phyloP scores from a whole-genome alignment of 345 rosid species.

The Erucastrum elatum region DNA sequence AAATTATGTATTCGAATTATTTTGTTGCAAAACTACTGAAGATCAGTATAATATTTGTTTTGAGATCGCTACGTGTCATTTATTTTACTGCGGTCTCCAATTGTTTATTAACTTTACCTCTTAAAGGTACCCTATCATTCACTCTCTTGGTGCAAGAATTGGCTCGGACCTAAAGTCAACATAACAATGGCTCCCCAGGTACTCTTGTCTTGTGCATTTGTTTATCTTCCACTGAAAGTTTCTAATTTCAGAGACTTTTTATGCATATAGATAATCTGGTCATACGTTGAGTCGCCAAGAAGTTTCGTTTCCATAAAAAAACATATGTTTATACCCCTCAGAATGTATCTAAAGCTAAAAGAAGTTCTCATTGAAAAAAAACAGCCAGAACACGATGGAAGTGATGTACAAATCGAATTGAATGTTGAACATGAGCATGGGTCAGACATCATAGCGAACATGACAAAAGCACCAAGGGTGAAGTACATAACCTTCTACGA shows the following conservation, averaged over 20 bases:
- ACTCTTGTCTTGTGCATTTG: constrained; percentile 12
- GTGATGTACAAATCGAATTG: constrained; percentile 74
- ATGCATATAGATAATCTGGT: neutral
- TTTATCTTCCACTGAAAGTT: neutral
- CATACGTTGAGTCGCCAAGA: constrained; percentile 6
- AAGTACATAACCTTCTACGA: constrained; percentile 90
- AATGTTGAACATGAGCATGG: constrained; percentile 77
- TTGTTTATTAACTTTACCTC: constrained; percentile 4
- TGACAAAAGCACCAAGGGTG: constrained; percentile 78
- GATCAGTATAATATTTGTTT: neutral
- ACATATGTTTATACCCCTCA: neutral
- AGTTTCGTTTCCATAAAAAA: neutral
- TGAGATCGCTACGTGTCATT: neutral
- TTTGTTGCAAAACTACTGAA: constrained; percentile 8
- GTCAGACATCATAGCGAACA: constrained; percentile 76
- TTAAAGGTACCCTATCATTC: constrained; percentile 91
- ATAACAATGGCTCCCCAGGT: constrained; percentile 98
- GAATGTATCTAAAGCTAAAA: neutral
- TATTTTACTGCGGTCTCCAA: neutral
- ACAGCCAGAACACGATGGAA: constrained; percentile 97
- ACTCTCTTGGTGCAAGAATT: constrained; percentile 93
- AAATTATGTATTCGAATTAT: constrained; percentile 16
- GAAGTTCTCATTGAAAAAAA: constrained; percentile 18
- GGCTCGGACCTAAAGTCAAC: constrained; percentile 91
- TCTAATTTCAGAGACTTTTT: neutral